Conservation (phyloP, 495 filamentous ascomycete genomes). For the Hypoxylon cercidicola region DNA sequence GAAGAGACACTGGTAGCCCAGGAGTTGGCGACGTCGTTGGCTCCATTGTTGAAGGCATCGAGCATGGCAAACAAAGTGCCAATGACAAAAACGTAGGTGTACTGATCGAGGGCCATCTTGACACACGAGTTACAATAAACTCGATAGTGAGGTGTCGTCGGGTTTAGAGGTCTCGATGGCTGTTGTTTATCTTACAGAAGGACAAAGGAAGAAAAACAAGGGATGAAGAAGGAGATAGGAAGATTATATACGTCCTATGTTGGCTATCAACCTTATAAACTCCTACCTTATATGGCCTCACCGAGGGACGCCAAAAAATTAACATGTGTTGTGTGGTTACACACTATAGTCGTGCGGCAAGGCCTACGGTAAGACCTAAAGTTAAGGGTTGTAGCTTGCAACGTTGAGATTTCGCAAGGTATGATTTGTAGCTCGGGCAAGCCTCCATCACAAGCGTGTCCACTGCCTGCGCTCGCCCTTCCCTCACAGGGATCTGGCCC, state of each 20-base stretch:
- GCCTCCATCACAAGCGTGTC: slow-evolving; percentile 22
- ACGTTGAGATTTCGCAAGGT: slow-evolving; percentile 18
- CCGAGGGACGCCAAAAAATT: slow-evolving; percentile 21
- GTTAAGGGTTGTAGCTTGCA: slow-evolving; percentile 2
- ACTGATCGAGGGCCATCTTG: slow-evolving; percentile 63
- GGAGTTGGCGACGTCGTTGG: slow-evolving; percentile 80
- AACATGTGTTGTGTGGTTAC: not conserved
- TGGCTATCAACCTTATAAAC: slow-evolving; percentile 15
- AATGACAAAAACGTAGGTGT: slow-evolving; percentile 71
- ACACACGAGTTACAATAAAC: slow-evolving; percentile 7
- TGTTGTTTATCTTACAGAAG: slow-evolving; percentile 16
- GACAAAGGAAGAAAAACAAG: not conserved
- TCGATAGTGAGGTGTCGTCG: slow-evolving; percentile 5
- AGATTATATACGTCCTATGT: slow-evolving; percentile 31
- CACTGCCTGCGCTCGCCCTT: slow-evolving; percentile 13
- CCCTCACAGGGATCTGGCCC: slow-evolving; percentile 11
- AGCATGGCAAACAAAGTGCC: slow-evolving; percentile 74
- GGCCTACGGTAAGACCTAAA: not conserved
- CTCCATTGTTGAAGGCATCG: slow-evolving; percentile 74
- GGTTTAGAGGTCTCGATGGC: slow-evolving; percentile 16
- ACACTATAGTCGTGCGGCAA: not conserved
- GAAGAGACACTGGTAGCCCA: slow-evolving; percentile 78
- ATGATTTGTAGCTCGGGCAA: slow-evolving; percentile 19
- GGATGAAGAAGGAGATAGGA: slow-evolving; percentile 20
- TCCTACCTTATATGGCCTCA: slow-evolving; percentile 27